A percentile compares a stretch with the other conserved stretches of the same genome.
phyloP scores from a whole-genome alignment of 2,329 filamentous ascomycete species.

The Fusarium secorum region DNA sequence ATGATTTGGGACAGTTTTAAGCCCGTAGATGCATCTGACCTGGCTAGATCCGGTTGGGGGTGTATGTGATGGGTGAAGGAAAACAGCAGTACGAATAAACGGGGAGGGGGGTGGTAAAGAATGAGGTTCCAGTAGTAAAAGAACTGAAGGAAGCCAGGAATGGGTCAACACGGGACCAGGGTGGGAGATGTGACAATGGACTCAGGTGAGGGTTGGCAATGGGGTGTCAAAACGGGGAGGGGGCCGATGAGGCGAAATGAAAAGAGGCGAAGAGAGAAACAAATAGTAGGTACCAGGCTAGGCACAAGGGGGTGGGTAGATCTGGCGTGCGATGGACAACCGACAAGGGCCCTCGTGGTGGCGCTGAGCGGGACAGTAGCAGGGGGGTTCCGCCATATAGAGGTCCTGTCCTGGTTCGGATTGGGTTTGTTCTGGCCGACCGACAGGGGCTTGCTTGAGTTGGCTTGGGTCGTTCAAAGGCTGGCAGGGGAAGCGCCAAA shows the following conservation, averaged over 20 bases:
- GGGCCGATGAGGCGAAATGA: slow-evolving; percentile 40
- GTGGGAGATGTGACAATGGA: slow-evolving; percentile 40
- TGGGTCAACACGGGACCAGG: slow-evolving; percentile 42
- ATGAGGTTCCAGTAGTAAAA: slow-evolving; percentile 34
- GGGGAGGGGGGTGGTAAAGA: slow-evolving; percentile 33
- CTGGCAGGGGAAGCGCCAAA: slow-evolving; percentile 22
- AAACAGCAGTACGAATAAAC: slow-evolving; percentile 27
- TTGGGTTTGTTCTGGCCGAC: slow-evolving; percentile 30
- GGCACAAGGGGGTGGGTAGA: slow-evolving; percentile 42
- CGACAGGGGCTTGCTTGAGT: slow-evolving; percentile 24
- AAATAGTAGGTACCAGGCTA: slow-evolving; percentile 37
- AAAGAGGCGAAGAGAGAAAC: slow-evolving; percentile 35
- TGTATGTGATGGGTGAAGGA: slow-evolving; percentile 32
- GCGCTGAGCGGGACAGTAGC: slow-evolving; percentile 44
- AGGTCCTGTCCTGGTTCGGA: slow-evolving; percentile 28
- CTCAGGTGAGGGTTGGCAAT: slow-evolving; percentile 42
- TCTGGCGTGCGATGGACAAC: slow-evolving; percentile 46
- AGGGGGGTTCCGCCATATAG: slow-evolving; percentile 31
- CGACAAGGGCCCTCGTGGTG: slow-evolving; percentile 47
- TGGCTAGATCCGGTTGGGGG: slow-evolving; percentile 44
- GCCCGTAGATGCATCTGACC: slow-evolving; percentile 50
- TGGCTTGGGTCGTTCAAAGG: slow-evolving; percentile 21
- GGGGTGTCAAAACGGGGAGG: slow-evolving; percentile 37
- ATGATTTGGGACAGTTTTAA: slow-evolving; percentile 49
- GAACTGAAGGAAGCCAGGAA: slow-evolving; percentile 40